Conservation (phyloP, 805 yeast genomes). For the Metschnikowia borealis region DNA sequence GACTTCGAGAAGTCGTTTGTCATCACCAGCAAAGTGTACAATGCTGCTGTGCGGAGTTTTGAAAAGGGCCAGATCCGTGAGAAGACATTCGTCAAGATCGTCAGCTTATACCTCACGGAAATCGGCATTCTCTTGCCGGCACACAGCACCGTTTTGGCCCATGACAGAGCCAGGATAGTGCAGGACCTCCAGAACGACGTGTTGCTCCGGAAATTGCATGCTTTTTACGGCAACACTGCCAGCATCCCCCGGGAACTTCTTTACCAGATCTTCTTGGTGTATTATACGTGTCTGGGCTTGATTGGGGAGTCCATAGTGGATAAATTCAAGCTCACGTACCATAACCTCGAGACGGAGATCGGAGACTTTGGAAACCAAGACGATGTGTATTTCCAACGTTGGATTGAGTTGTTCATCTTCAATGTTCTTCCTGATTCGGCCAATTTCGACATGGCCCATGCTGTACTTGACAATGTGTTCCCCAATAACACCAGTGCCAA, state of each 20-base stretch:
- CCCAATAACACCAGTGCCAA: constrained; percentile 7
- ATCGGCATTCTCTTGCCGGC: constrained; percentile 24
- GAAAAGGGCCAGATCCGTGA: constrained; percentile 25
- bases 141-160: constrained; percentile 1
- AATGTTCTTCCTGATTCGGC: constrained; percentile 33
- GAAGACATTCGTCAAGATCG: constrained; percentile 29
- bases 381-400: constrained; percentile 19
- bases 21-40: constrained; percentile 23
- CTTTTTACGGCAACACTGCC: constrained; percentile 19
- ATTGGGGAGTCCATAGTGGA: constrained; percentile 9
- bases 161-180: constrained; percentile 11
- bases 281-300: constrained; percentile 22
- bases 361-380: constrained; percentile 7
- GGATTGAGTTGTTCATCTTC: constrained; percentile 32
- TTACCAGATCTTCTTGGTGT: constrained; percentile 29
- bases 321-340: constrained; percentile 15
- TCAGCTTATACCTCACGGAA: constrained; percentile 34
- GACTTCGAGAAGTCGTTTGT: constrained; percentile 32
- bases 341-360: constrained; percentile 5
- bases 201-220: constrained; percentile 17
- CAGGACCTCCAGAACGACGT: constrained; percentile 16
- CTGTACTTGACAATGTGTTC: constrained; percentile 18
- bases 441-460: constrained; percentile 25
- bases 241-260: constrained; percentile 31
- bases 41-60: constrained; percentile 19